Base-by-base conservation (phyloP, 768 basidiomycete genomes). In the Tephrocybe sp. region DNA sequence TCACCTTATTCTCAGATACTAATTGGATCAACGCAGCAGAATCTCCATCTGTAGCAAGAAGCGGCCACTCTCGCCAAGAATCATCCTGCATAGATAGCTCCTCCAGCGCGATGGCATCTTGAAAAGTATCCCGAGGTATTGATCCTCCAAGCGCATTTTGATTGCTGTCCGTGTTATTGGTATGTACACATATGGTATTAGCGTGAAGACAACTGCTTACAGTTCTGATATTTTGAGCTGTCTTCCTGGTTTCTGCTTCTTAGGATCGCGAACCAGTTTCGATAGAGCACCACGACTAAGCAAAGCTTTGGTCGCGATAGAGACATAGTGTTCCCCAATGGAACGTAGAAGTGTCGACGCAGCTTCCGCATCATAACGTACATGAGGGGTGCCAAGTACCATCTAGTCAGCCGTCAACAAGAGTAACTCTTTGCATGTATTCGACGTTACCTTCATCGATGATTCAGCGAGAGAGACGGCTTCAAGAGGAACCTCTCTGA, bases 11-110 rank as follows among this genome's bases (percentile, higher is more conserved):
- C 50, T 90, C 84, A 0, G 92, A 94, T n/a, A 85, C 81, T n/a
- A 92, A 71, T 52, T 90, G 79, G 25, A 92, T 69, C 51, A 95
- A 66, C 0, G 84, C 80, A 12, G 88, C 86, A 42, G 83, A 73
- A 55, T 94, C 90, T 7, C 94, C 92, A 55, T 92, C 91, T 2
- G 80, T 80, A 3, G 90, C 82, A 24, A 86, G 70, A 39, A 91
- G 62, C 0, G 89, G 81, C 93, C 94, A 97, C 47, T 86, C 83
- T 39, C 82, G 77, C 78, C 82, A 87, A 1, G 69, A 72, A 5
- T 75, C 69, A 10, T 76, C 75, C 34, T 75, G 73, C 21, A 65
- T 57, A 19, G 77, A 73, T 12, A 81, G 65, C 4, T 83, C 80
- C 47, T 88, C 83, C 27, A 90, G 64, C 12, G 79, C 72, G 19